phyloP scores from a whole-genome alignment of 805 yeast species.

The Barnettozyma pratensis region DNA sequence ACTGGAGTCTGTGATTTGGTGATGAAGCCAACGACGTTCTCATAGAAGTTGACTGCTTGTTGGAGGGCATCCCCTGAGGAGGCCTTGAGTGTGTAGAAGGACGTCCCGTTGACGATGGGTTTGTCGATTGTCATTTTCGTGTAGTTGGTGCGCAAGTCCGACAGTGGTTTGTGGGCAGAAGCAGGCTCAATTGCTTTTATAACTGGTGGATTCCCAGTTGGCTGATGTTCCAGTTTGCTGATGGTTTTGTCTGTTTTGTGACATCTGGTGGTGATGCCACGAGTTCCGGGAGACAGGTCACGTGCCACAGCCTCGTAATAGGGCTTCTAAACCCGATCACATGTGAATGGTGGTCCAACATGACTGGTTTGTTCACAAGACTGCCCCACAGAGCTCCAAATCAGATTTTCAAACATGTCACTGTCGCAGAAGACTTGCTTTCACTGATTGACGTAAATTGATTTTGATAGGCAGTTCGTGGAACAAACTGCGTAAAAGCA shows the following conservation, averaged over 20 bases:
- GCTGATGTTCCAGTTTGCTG: neutral
- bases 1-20: constrained; percentile 20
- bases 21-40: constrained; percentile 35
- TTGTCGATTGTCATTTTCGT: constrained; percentile 1
- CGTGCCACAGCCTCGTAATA: no score
- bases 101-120: constrained; percentile 51
- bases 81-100: constrained; percentile 50
- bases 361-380: no score
- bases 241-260: neutral
- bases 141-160: neutral
- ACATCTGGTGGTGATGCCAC: neutral
- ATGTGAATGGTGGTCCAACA: no score
- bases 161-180: neutral
- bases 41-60: constrained; percentile 53
- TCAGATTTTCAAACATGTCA: no score
- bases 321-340: no score
- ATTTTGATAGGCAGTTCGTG: no score
- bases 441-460: no score
- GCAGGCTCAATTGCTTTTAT: no score
- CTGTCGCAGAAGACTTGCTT: no score
- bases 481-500: no score
- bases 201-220: neutral
- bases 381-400: no score
- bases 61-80: constrained; percentile 38
- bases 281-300: no score